A percentile compares a stretch with the other conserved stretches of the same genome.
Conservation (phyloP, 2,329 filamentous ascomycete genomes). For the Harringtonia aguacate region DNA sequence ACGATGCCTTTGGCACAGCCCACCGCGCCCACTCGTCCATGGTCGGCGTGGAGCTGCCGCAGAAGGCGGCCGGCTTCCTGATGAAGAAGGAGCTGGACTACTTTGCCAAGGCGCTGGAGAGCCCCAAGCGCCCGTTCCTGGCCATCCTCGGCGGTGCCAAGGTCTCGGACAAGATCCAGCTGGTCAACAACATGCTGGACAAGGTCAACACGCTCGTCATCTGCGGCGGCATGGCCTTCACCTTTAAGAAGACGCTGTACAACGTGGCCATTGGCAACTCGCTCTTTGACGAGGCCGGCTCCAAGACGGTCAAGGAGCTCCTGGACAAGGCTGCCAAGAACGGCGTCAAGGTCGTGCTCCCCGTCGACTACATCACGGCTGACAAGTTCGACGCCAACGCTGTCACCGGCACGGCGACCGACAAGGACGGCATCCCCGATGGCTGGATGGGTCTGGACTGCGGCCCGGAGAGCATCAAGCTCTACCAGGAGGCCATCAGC, state of each 20-base stretch:
- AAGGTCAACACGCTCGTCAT: constrained; percentile 97
- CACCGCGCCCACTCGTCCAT: constrained; percentile 99
- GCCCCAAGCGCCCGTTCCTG: constrained; percentile 88
- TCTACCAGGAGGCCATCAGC: constrained; percentile 79
- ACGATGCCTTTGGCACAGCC: constrained; percentile 96
- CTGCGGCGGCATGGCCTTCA: constrained; percentile 98
- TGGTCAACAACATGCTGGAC: constrained; percentile 96
- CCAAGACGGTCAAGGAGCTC: constrained; percentile 80
- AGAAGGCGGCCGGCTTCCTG: constrained; percentile 96
- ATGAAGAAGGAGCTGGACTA: constrained; percentile 99
- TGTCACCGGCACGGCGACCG: constrained; percentile 68
- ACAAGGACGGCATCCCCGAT: constrained; percentile 82
- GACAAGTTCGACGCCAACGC: constrained; percentile 91
- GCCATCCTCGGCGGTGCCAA: constrained; percentile 97
- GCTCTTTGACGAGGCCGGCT: constrained; percentile 86
- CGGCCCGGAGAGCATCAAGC: constrained; percentile 75
- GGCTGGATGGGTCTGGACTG: constrained; percentile 98
- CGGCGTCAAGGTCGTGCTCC: constrained; percentile 89
- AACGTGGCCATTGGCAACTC: constrained; percentile 80
- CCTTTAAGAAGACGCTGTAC: constrained; percentile 99
- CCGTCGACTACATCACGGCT: constrained; percentile 89
- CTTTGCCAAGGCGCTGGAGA: constrained; percentile 94
- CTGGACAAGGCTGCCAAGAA: constrained; percentile 95
- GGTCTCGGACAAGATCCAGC: constrained; percentile 98
- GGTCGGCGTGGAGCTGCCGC: constrained; percentile 90